Evolutionary conservation across 2,329 filamentous ascomycete species (phyloP), one percentile per base, ranked within the genome.

Genomic region (Aspergillus ochraceus): DNA sequence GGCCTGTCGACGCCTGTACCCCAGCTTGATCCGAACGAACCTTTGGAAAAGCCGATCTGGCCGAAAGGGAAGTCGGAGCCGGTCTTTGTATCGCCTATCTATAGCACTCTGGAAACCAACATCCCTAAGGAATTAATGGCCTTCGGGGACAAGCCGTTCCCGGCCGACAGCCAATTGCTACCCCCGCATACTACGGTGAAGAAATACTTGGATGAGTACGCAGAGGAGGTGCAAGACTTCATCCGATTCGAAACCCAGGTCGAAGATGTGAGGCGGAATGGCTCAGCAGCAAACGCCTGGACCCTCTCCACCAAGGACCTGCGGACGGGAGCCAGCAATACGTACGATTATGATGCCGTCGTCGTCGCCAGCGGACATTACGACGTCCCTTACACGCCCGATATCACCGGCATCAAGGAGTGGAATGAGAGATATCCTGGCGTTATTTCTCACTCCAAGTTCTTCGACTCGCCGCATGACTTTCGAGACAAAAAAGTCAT

Each of bases 81-180:
- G 6, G 74, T 87, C 2, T 96, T 94, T 69, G 81, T 91, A n/a
- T 91, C 90, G 19, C 90, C 93, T 3, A 86, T 97, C 76, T 97
- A 97, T 74, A 86, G 92, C 52, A 79, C 83, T 24, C 80, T 97
- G 17, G 89, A 97, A 70, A 92, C 93, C 22, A 98, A 98, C 73
- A 92, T 97, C 52, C 90, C 92, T 0, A 86, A 89, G 60, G 81
- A 82, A 0, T 73, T 97, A 55, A 98, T 98, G 94, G 80, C 83
- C 4, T 97, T 88, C 73, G 88, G 88, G 4, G 90, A 94, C 65
- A 79, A 85, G 6, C 72, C 83, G 0, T 95, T 95, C 69, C 82
- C 85, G 0, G 69, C 81, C 1, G 82, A 86, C 12, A 81, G 84
- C 6, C 86, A 88, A 71, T 80, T 96, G 1, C 96, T 94, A 67